Evolutionary conservation across 768 basidiomycete species (phyloP).

Genomic region (Xerocomus spinulosus): DNA sequence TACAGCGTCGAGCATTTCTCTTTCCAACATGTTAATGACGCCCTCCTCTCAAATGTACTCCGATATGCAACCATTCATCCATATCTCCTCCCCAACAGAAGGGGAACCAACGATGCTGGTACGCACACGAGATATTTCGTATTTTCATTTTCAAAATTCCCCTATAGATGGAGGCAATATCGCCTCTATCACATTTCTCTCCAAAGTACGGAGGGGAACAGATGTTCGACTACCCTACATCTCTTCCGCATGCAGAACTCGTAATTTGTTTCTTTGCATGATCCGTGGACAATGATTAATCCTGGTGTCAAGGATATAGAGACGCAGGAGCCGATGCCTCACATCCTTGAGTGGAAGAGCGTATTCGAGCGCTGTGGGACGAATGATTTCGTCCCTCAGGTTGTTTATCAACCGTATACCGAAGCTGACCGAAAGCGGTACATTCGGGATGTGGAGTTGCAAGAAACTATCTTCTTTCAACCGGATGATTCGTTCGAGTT

Average conservation of each 20-base stretch:
- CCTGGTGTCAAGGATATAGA: slow-evolving; percentile 17
- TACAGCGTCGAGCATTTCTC: slow-evolving; percentile 13
- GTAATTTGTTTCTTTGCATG: slow-evolving; percentile 8
- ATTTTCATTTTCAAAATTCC: no score
- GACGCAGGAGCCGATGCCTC: slow-evolving; percentile 19
- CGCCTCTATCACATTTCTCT: slow-evolving; percentile 11
- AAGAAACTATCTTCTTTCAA: slow-evolving; percentile 61
- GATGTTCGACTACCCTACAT: not conserved
- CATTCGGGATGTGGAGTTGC: slow-evolving; percentile 63
- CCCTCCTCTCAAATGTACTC: slow-evolving; percentile 2
- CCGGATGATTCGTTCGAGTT: slow-evolving; percentile 48
- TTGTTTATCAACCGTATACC: slow-evolving; percentile 71
- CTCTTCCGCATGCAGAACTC: not conserved
- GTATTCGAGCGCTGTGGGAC: slow-evolving; percentile 21
- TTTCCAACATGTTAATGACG: slow-evolving; percentile 4
- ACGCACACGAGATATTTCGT: not conserved
- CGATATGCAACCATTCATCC: not conserved
- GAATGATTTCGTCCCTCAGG: slow-evolving; percentile 62
- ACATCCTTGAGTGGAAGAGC: slow-evolving; percentile 27
- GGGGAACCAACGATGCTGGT: slow-evolving; percentile 5
- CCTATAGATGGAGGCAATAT: no score
- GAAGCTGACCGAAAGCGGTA: slow-evolving; percentile 73
- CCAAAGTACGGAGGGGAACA: slow-evolving; percentile 1
- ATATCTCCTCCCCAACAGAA: slow-evolving; percentile 7
- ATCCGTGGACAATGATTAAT: not conserved